These are phyloP conservation scores for Pichia sp. DNA, from an alignment of 1,139 yeast species.

Conservation along the genomic window DNA sequence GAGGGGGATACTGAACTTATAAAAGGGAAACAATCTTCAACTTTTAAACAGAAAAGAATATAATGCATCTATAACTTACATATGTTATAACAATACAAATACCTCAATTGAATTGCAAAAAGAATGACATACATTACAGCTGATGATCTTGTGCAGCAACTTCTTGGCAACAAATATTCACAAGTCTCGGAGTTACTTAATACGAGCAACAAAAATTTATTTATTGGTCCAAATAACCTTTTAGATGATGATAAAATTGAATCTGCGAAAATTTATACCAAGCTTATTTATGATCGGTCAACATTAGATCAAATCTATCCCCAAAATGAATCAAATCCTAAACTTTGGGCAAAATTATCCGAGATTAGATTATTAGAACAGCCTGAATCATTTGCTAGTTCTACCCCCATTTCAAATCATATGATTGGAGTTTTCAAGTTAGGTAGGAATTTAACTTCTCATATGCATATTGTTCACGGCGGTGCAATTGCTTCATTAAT, in stretches of 20 bases:
- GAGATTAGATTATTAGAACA: background rate
- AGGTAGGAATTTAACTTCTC: conserved; percentile 44
- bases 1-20: no score
- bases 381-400: background rate
- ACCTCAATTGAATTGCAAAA: background rate
- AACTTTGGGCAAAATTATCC: background rate
- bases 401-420: conserved; percentile 27
- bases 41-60: no score
- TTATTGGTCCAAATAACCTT: conserved; percentile 24
- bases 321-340: background rate
- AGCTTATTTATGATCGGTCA: conserved; percentile 7
- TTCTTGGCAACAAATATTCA: conserved; percentile 8
- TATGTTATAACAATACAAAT: no score
- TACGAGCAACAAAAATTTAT: conserved; percentile 19
- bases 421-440: conserved; percentile 40
- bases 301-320: conserved; percentile 8
- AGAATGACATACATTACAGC: conserved; percentile 2
- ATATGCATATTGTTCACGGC: conserved; percentile 49
- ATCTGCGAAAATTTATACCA: conserved; percentile 17
- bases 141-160: background rate
- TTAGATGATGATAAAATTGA: conserved; percentile 18
- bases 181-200: conserved; percentile 21
- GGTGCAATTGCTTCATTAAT: conserved; percentile 49
- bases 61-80: no score
- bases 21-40: no score